Evolutionary conservation across 2,329 filamentous ascomycete species (phyloP).

Genomic region (Pezicula neosporulosa): DNA sequence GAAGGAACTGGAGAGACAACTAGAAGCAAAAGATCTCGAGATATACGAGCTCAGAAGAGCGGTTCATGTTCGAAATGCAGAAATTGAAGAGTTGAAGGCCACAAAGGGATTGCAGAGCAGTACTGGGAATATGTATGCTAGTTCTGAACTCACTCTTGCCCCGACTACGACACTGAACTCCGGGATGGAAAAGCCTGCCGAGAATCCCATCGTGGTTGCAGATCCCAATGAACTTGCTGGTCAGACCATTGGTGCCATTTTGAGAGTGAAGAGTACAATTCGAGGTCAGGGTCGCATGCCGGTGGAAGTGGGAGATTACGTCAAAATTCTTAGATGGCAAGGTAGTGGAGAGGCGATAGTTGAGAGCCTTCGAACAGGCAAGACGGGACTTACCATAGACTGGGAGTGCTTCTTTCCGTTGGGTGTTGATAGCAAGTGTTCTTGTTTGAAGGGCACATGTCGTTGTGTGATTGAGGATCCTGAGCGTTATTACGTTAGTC

Average conservation of each 20-base stretch:
- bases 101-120: no score
- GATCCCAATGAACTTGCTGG: neutral
- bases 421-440: neutral
- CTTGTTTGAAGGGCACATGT: neutral
- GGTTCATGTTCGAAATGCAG: no score
- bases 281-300: neutral
- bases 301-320: neutral
- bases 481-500: neutral
- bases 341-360: neutral
- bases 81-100: no score
- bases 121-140: no score
- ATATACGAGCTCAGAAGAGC: no score
- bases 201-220: neutral
- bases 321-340: neutral
- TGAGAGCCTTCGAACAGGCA: neutral
- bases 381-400: neutral
- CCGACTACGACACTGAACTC: no score
- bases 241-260: neutral
- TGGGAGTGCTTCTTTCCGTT: neutral
- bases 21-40: no score
- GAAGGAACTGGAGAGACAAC: no score
- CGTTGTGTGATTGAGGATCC: neutral
- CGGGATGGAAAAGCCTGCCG: no score
- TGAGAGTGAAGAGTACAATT: neutral
- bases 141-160: no score